Evolutionary conservation across 176 grass and related monocot species (phyloP).

Genomic region (Aegilops bicornis): DNA sequence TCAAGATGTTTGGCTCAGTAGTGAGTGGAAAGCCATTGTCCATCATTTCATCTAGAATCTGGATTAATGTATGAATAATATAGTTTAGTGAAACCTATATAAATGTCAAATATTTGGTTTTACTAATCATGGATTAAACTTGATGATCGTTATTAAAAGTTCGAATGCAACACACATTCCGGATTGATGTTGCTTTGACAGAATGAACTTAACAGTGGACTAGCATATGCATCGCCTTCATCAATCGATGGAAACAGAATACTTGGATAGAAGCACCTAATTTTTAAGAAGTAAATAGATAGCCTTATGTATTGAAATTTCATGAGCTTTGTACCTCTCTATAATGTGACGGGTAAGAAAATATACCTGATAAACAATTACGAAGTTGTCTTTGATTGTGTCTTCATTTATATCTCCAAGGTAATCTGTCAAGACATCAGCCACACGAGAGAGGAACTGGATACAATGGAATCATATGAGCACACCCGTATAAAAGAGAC

Average conservation of each 20-base stretch:
- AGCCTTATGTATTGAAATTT: neutral
- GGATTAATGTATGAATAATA: conserved; percentile 30
- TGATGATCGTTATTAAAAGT: neutral
- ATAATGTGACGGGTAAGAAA: neutral
- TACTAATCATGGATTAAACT: neutral
- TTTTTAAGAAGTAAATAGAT: neutral
- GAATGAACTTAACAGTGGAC: neutral
- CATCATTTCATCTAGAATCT: conserved; percentile 99
- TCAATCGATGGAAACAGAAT: neutral
- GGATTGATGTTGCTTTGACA: neutral
- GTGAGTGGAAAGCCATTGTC: conserved; percentile 94
- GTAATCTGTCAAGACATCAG: conserved; percentile 82
- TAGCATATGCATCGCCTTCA: neutral
- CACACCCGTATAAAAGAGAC: neutral
- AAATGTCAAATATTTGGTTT: neutral
- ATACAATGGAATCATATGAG: conserved; percentile 26
- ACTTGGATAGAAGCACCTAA: neutral
- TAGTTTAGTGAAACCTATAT: conserved; percentile 17
- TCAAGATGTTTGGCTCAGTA: conserved; percentile 90
- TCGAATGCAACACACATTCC: conserved; percentile 2
- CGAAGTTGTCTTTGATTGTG: conserved; percentile 91
- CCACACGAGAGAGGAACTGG: conserved; percentile 81
- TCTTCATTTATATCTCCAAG: conserved; percentile 89
- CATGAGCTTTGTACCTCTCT: neutral
- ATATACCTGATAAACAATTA: conserved; percentile 88